These are phyloP conservation scores for Epipyxis sp. DNA, from an alignment of 108 stramenopile genomes.

Conservation along the genomic window DNA sequence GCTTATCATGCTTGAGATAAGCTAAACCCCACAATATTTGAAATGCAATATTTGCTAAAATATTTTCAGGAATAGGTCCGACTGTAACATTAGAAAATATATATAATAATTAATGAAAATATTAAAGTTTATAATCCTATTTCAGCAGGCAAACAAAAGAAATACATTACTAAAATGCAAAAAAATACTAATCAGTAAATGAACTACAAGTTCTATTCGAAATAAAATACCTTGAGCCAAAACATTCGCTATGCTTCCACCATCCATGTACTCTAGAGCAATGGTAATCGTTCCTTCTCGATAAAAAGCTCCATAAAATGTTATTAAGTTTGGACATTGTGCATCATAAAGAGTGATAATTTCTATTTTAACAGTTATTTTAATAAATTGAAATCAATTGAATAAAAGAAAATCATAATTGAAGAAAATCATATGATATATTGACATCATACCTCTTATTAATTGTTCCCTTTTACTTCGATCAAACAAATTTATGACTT, in stretches of 20 bases:
- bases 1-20: slow-evolving; percentile 54
- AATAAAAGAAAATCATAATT: too few species aligned
- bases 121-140: too few species aligned
- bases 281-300: slow-evolving; percentile 61
- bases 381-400: too few species aligned
- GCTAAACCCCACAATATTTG: slow-evolving; percentile 59
- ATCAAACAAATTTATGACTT: slow-evolving; percentile 63
- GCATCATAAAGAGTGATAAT: slow-evolving; percentile 59
- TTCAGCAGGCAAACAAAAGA: too few species aligned
- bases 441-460: too few species aligned
- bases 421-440: too few species aligned
- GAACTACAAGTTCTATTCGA: neutral
- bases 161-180: slow-evolving; percentile 4
- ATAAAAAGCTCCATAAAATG: slow-evolving; percentile 63
- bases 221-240: slow-evolving; percentile 49
- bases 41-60: slow-evolving; percentile 53
- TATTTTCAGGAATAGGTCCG: slow-evolving; percentile 54
- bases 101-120: too few species aligned
- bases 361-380: too few species aligned
- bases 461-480: slow-evolving; percentile 54
- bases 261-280: slow-evolving; percentile 64
- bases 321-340: slow-evolving; percentile 53
- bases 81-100: too few species aligned
- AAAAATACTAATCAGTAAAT: neutral
- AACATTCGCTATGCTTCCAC: slow-evolving; percentile 54